Percentiles rank a stretch among this genome's conserved stretches.
Conservation (phyloP, 2,329 filamentous ascomycete species). For the Fusarium transvaalense region DNA sequence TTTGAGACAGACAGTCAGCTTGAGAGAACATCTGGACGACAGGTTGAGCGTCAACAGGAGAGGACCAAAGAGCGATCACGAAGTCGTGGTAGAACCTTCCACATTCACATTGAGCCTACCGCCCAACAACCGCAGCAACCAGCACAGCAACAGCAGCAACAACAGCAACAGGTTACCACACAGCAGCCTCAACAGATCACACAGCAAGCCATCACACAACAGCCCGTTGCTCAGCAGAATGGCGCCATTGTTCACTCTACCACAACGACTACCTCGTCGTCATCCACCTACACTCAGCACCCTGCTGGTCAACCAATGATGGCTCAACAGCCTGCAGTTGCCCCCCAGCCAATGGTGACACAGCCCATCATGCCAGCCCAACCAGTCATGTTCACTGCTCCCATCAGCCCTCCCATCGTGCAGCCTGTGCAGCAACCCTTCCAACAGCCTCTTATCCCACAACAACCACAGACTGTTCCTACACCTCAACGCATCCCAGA, state of each 20-base stretch:
- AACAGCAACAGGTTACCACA: conserved; percentile 19
- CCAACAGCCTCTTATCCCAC: conserved; percentile 24
- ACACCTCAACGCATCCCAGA: conserved; percentile 34
- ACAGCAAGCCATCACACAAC: conserved; percentile 28
- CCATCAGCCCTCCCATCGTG: conserved; percentile 27
- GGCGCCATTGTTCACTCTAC: conserved; percentile 27
- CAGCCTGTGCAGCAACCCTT: conserved; percentile 34
- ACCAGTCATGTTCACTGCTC: conserved; percentile 28
- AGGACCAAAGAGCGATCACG: conserved; percentile 42
- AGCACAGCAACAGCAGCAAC: conserved; percentile 36
- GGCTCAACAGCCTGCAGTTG: conserved; percentile 35
- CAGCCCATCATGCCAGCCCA: conserved; percentile 31
- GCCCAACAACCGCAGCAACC: conserved; percentile 26
- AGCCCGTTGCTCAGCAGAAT: conserved; percentile 24
- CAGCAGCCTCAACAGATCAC: conserved; percentile 22
- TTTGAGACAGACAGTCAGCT: conserved; percentile 36
- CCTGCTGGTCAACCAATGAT: conserved; percentile 35
- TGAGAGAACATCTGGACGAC: conserved; percentile 26
- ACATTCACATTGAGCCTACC: conserved; percentile 48
- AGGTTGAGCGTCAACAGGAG: conserved; percentile 36
- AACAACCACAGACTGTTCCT: conserved; percentile 26
- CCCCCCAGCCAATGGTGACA: conserved; percentile 36
- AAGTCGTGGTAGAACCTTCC: conserved; percentile 47
- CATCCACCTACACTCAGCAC: conserved; percentile 30
- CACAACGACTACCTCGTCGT: conserved; percentile 27